Conservation (phyloP, 805 yeast species). For the Komagataella kurtzmanii region DNA sequence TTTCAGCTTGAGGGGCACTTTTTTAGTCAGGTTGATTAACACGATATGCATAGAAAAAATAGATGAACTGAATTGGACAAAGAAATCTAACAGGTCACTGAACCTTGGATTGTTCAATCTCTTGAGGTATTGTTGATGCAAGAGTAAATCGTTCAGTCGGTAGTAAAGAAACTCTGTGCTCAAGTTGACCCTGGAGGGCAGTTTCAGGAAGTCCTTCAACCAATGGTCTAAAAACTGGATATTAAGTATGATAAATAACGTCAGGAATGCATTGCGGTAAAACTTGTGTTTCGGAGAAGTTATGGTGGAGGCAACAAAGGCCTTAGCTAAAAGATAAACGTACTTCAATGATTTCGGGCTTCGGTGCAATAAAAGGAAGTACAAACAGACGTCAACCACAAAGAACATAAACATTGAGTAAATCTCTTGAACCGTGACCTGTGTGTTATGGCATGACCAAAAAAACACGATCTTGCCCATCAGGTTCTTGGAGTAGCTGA, state of each 20-base stretch:
- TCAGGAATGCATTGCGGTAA: constrained; percentile 14
- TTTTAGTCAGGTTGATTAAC: constrained; percentile 14
- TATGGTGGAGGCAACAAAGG: constrained; percentile 18
- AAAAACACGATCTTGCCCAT: constrained; percentile 5
- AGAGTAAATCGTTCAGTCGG: neutral
- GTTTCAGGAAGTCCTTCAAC: neutral
- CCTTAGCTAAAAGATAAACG: constrained; percentile 16
- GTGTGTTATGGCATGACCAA: constrained; percentile 1
- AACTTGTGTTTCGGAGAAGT: constrained; percentile 16
- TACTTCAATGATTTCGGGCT: constrained; percentile 9
- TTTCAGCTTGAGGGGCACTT: neutral
- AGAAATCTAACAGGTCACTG: constrained; percentile 8
- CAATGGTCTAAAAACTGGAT: neutral
- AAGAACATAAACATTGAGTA: neutral
- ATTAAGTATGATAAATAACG: constrained; percentile 7
- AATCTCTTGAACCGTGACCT: neutral
- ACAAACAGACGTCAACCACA: neutral
- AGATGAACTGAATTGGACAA: constrained; percentile 14
- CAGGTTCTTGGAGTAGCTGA: constrained; percentile 4
- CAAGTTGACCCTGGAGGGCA: neutral
- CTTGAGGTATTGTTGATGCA: neutral
- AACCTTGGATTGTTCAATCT: neutral
- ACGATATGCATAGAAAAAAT: constrained; percentile 16
- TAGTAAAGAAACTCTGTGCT: neutral
- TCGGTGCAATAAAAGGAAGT: neutral